Conservation (phyloP, 1,139 yeast genomes). For the Geotrichum histeridarum region DNA sequence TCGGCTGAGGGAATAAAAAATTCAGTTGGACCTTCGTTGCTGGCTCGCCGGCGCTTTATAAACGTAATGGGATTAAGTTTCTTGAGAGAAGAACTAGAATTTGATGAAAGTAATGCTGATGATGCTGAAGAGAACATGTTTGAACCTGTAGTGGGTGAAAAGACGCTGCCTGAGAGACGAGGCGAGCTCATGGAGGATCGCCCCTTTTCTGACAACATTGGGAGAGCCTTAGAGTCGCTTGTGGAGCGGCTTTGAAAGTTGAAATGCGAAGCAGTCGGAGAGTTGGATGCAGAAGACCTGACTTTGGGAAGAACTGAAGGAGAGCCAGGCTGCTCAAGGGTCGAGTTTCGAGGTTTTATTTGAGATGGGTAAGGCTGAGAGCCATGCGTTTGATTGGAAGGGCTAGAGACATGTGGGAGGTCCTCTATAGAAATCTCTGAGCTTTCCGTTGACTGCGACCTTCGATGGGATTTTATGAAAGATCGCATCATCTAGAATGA, state of each 20-base stretch:
- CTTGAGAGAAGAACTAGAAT: conserved; percentile 23
- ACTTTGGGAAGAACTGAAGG: neutral
- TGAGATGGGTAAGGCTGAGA: neutral
- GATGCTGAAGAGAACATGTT: conserved; percentile 1
- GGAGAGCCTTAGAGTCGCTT: neutral
- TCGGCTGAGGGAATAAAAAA: conserved; percentile 17
- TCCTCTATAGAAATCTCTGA: conserved; percentile 2
- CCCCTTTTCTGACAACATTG: neutral
- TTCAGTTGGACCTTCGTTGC: conserved; percentile 7
- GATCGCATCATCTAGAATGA: conserved; percentile 24
- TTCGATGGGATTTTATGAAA: conserved; percentile 26
- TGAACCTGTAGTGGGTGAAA: neutral
- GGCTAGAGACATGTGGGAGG: neutral
- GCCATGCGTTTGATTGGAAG: neutral
- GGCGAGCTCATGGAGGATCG: conserved; percentile 6
- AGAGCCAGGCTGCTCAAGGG: neutral
- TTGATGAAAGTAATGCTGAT: neutral
- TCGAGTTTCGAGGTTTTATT: conserved; percentile 5
- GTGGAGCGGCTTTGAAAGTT: neutral
- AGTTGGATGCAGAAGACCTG: neutral
- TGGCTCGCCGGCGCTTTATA: conserved; percentile 18
- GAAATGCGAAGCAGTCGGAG: too few species aligned
- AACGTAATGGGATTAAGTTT: conserved; percentile 30
- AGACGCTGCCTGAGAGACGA: neutral
- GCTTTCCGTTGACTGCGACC: conserved; percentile 22